Evolutionary conservation across 164 flowering plant genomes (phyloP), one percentile per base, ranked within the genome.

Genomic region (Nelumbo lutea): DNA sequence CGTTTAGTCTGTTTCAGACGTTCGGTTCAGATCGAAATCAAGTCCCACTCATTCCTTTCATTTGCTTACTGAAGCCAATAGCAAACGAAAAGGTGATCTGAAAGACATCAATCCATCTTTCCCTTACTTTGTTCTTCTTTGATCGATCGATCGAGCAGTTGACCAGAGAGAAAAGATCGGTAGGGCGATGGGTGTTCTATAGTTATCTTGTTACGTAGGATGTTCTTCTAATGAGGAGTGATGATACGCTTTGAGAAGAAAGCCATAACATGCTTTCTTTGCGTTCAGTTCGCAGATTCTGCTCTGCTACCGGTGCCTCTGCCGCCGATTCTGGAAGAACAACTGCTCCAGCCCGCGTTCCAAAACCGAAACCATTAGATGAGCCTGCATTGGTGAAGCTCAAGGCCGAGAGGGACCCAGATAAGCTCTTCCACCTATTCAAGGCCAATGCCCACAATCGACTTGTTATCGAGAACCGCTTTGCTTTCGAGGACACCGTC

Each of bases 371-470:
- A 52, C 71, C 76, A 0, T 11, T 82, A n/a, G 81, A 83, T 9
- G 83, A 80, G 55, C 87, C 90, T 47, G 90, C 90, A 4, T 83
- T 87, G 9, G 42, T 80, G 39, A 87, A 79, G 79, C 85, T 90
- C 6, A 90, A 90, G 77, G 76, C 81, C 1, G 96, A 90, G 68
- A 71, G 89, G 63, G 83, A 90, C 79, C 93, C 96, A 7, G 91
- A 84, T 0, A 90, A 82, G 81, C 75, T 90, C 52, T 87, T 84
- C 53, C 66, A 79, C 13, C 63, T 90, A 42, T 88, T 90, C 68
- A 82, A 81, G 74, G 85, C 83, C 14, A 88, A 90, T 73, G 83
- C 93, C 13, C 77, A 67, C 45, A 88, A 88, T 61, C 72, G 80
- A 11, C 72, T 86, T 14, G 90, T 90, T 9, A 59, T 88, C 27